These are phyloP conservation scores for Plenodomus lindquistii DNA, from an alignment of 2,329 filamentous ascomycete genomes.

Conservation along the genomic window DNA sequence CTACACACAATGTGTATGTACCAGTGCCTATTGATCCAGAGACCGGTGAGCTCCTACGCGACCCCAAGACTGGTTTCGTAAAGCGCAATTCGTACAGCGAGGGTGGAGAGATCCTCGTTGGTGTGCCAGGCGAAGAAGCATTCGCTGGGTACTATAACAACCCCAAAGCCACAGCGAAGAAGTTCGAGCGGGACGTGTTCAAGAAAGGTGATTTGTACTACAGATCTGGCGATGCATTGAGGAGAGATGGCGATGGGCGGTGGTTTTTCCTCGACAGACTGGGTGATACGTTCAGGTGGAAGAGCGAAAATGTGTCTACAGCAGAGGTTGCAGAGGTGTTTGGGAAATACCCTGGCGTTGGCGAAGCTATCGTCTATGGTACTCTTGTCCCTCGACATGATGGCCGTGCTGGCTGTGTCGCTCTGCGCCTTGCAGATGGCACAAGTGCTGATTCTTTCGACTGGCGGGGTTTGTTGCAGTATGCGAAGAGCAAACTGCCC, in stretches of 20 bases:
- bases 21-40: conserved; percentile 70
- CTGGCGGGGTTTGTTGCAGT: conserved; percentile 27
- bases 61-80: conserved; percentile 69
- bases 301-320: conserved; percentile 53
- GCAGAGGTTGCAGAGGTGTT: conserved; percentile 51
- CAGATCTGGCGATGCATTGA: conserved; percentile 50
- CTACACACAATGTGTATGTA: conserved; percentile 59
- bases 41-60: conserved; percentile 66
- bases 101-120: conserved; percentile 75
- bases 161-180: conserved; percentile 64
- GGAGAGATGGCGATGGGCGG: conserved; percentile 47
- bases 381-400: conserved; percentile 50
- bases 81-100: conserved; percentile 63
- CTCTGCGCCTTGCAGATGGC: conserved; percentile 57
- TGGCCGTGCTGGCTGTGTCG: conserved; percentile 58
- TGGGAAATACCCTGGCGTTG: conserved; percentile 46
- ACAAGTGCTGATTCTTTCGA: conserved; percentile 28
- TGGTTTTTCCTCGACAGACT: conserved; percentile 54
- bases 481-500: conserved; percentile 53
- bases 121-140: conserved; percentile 50
- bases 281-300: conserved; percentile 55
- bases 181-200: conserved; percentile 51
- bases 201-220: conserved; percentile 51
- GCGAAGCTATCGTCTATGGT: conserved; percentile 53
- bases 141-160: conserved; percentile 71